Conservation (phyloP, 192 early-diverging fungal species). For the Chytriomyces confervae region DNA sequence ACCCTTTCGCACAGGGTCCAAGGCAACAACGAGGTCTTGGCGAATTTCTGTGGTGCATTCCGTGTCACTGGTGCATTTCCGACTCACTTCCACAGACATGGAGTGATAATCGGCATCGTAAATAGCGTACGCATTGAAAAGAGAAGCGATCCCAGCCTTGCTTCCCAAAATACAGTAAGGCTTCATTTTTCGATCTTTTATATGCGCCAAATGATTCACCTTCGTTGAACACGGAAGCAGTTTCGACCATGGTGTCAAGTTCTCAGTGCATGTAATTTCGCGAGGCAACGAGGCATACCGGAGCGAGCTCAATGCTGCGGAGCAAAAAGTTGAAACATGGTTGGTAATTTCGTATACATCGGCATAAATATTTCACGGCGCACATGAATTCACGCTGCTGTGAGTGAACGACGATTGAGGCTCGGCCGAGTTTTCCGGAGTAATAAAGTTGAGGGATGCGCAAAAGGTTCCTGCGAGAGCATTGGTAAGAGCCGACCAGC, state of each 20-base stretch:
- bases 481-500: slow-evolving; percentile 89
- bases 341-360: background rate
- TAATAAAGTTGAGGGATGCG: slow-evolving; percentile 94
- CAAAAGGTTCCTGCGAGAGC: slow-evolving; percentile 94
- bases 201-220: slow-evolving; percentile 36
- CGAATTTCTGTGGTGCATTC: slow-evolving; percentile 62
- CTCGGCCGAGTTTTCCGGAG: slow-evolving; percentile 70
- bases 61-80: slow-evolving; percentile 45
- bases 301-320: slow-evolving; percentile 40
- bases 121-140: slow-evolving; percentile 90
- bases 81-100: slow-evolving; percentile 76
- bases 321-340: background rate
- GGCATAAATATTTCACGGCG: background rate
- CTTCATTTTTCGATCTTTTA: background rate
- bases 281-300: slow-evolving; percentile 84
- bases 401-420: slow-evolving; percentile 58
- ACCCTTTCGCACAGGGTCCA: slow-evolving; percentile 70
- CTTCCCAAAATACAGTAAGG: background rate
- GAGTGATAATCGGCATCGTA: slow-evolving; percentile 92
- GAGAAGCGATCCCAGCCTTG: slow-evolving; percentile 80
- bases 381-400: slow-evolving; percentile 18
- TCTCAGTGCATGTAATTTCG: slow-evolving; percentile 97
- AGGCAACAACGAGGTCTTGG: slow-evolving; percentile 80
- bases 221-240: slow-evolving; percentile 92
- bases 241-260: slow-evolving; percentile 97